Evolutionary conservation across 495 filamentous ascomycete species (phyloP).

Genomic region (Neurospora pannonica): DNA sequence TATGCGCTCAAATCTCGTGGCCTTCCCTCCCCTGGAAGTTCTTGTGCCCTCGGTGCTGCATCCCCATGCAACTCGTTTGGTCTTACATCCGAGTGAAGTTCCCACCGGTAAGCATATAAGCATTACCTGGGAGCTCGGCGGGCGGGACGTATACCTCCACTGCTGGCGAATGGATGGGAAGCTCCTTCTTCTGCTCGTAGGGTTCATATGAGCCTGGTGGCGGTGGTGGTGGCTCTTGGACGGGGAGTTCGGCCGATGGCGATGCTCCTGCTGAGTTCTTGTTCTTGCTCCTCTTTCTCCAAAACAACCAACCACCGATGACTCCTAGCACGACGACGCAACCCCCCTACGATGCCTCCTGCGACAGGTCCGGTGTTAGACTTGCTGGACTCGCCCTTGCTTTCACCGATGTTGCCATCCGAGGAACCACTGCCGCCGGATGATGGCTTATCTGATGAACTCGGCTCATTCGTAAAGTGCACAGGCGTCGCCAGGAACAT

Average conservation of each 20-base stretch:
- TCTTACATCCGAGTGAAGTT: neutral
- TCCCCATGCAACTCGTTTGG: neutral
- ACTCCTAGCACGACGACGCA: neutral
- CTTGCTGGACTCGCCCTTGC: neutral
- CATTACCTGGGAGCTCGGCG: neutral
- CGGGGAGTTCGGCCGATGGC: neutral
- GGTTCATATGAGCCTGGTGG: neutral
- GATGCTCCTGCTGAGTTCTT: neutral
- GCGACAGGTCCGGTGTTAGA: neutral
- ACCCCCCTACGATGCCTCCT: neutral
- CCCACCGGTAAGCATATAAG: neutral
- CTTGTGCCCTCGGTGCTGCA: neutral
- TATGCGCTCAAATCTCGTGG: neutral
- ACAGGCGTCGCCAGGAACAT: neutral
- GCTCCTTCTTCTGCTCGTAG: neutral
- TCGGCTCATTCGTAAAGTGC: neutral
- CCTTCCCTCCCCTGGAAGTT: neutral
- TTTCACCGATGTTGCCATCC: neutral
- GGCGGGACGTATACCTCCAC: neutral
- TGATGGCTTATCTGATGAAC: neutral
- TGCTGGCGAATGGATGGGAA: neutral
- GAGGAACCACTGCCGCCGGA: neutral
- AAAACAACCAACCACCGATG: neutral
- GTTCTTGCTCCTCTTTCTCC: neutral
- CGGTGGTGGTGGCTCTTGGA: neutral